Conservation (phyloP, 768 basidiomycete genomes). For the Xerocomus potaroensis region DNA sequence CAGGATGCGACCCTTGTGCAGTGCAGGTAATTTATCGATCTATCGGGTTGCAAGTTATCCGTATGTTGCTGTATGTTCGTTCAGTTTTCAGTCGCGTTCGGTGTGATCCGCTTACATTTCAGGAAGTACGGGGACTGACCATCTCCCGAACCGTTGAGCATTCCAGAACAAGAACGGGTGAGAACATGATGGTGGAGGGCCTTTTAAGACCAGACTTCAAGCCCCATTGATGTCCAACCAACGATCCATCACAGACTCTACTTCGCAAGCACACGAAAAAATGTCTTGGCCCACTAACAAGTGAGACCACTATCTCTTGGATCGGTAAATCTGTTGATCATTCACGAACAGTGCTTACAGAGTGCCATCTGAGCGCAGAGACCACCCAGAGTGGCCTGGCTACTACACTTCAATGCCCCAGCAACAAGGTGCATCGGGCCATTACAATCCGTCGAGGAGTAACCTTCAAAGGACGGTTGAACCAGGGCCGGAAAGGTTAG, state of each 20-base stretch:
- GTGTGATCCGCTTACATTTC: constrained; percentile 6
- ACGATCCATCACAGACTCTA: background rate
- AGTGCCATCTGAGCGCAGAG: background rate
- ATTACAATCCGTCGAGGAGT: background rate
- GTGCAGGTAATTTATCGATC: constrained; percentile 1
- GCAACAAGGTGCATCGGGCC: constrained; percentile 1
- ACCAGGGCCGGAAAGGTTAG: constrained; percentile 12
- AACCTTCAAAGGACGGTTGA: background rate
- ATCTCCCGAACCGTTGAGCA: constrained; percentile 5
- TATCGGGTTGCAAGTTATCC: background rate
- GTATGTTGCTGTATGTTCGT: constrained; percentile 17
- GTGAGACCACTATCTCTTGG: constrained; percentile 5
- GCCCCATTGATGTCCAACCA: background rate
- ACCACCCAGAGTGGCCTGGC: background rate
- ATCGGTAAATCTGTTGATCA: background rate
- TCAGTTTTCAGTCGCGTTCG: background rate
- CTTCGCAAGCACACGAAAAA: background rate
- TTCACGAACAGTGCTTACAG: constrained; percentile 1
- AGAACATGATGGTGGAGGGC: background rate
- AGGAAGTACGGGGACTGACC: constrained; percentile 1
- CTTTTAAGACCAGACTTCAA: constrained; percentile 7
- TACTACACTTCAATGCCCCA: background rate
- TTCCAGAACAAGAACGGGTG: constrained; percentile 6
- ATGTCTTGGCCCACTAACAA: constrained; percentile 9
- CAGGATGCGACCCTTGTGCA: background rate